Evolutionary conservation across 2,329 filamentous ascomycete genomes (phyloP), one percentile per base, ranked within the genome.

Genomic region (Trichoderma semiorbis): DNA sequence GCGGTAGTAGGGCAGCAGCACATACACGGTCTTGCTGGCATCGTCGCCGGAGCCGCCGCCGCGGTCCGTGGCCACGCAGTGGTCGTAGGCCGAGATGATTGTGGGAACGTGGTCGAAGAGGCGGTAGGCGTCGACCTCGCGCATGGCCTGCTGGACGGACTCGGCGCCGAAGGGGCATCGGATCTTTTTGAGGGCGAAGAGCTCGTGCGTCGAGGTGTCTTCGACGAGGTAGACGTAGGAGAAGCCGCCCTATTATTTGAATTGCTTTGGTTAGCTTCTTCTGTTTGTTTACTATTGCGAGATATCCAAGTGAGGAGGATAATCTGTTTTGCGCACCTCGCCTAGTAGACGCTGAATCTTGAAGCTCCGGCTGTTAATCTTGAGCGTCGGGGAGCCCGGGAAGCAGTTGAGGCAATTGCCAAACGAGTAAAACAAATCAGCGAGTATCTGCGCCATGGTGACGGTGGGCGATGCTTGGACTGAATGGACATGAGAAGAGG

Each of bases 211-310:
- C 69, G 89, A 86, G 62, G 92, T 95, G 81, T 98, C 95, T 86
- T 98, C 93, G 73, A 99, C 96, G 72, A 99, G 93, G 84, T 99
- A 99, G 77, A 99, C 96, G 83, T 98, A 99, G 75, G 94, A 97
- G 86, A 99, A 99, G 78, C 96, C 96, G 80, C 96, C 96, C 92
- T 95, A 71, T 21, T 3, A 2, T 30, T n/a, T 8, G 10, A n/a
- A n/a, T 7, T 26, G n/a, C 39, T 43, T 55, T 55, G 11, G 36
- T 60, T 39, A 58, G 36, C 43, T 43, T 7, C 24, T 2, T 43
- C 18, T 43, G 36, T 43, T 43, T 39, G 36, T 39, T 39, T 39
- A 18, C 36, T 39, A 8, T 3, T 18, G 53, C 14, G 18, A 58
- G 53, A 12, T 5, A 21, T 2, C 34, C 26, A 7, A 10, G 55